Evolutionary conservation across 192 early-diverging fungal genomes (phyloP).

Genomic region (Rhizophagus sp.): DNA sequence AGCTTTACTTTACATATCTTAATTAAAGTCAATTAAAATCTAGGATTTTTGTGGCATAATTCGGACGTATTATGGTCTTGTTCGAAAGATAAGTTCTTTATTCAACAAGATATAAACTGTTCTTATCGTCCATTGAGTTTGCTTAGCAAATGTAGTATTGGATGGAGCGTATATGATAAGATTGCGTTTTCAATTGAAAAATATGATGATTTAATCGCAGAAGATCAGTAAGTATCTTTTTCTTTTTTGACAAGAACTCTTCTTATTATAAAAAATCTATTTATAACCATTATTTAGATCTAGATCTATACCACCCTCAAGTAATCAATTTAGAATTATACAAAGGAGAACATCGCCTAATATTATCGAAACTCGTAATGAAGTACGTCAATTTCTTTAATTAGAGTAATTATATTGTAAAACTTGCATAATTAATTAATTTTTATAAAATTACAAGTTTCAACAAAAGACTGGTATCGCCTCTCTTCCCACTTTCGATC

Average conservation of each 20-base stretch:
- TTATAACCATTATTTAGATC: not conserved
- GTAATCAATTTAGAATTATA: not conserved
- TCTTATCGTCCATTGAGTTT: slow-evolving; percentile 50
- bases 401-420: not conserved
- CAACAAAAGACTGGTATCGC: slow-evolving; percentile 36
- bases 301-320: not conserved
- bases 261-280: too few relatives aligned
- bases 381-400: not conserved
- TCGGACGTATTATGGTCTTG: slow-evolving; percentile 63
- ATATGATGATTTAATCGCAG: not conserved
- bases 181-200: slow-evolving; percentile 62
- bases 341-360: not conserved
- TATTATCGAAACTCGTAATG: not conserved
- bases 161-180: slow-evolving; percentile 69
- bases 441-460: not conserved
- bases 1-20: not conserved
- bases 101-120: slow-evolving; percentile 56
- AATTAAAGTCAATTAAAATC: not conserved
- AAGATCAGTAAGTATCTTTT: slow-evolving; percentile 6
- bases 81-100: slow-evolving; percentile 79
- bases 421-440: too few relatives aligned
- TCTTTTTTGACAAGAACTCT: too few relatives aligned
- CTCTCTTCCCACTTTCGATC: slow-evolving; percentile 62
- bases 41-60: slow-evolving; percentile 71
- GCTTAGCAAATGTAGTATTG: slow-evolving; percentile 52